phyloP scores from a whole-genome alignment of 306 rosid genomes.

The Sicyos baderoa region DNA sequence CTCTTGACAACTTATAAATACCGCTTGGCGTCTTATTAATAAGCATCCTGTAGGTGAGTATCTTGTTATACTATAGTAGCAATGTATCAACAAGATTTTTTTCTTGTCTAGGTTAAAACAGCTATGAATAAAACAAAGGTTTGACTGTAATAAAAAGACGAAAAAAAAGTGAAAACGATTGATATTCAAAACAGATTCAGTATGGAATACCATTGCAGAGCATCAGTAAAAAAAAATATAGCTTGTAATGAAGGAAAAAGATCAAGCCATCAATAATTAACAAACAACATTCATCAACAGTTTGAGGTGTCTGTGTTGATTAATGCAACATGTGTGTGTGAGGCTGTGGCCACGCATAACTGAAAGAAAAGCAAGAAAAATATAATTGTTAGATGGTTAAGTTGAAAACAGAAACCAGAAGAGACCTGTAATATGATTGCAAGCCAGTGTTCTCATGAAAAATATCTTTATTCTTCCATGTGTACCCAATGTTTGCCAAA shows the following conservation, averaged over 20 bases:
- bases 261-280: background rate
- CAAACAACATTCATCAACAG: constrained; percentile 6
- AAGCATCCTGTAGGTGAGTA: constrained; percentile 60
- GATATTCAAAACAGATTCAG: background rate
- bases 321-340: background rate
- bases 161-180: background rate
- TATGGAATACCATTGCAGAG: constrained; percentile 3
- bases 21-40: constrained; percentile 78
- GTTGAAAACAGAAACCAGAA: constrained; percentile 15
- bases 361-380: background rate
- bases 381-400: background rate
- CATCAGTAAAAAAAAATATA: background rate
- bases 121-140: background rate
- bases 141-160: background rate
- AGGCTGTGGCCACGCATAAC: background rate
- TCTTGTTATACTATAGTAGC: constrained; percentile 22
- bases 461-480: constrained; percentile 65
- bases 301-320: constrained; percentile 4
- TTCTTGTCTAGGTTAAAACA: background rate
- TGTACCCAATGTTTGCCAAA: constrained; percentile 73
- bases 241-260: constrained; percentile 1
- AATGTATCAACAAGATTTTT: background rate
- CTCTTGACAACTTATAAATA: constrained; percentile 79
- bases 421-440: constrained; percentile 76
- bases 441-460: constrained; percentile 55